A percentile compares a stretch with the other conserved stretches of the same genome.
Evolutionary conservation across 345 rosid genomes (phyloP).

Genomic region (Moricandia arvensis): DNA sequence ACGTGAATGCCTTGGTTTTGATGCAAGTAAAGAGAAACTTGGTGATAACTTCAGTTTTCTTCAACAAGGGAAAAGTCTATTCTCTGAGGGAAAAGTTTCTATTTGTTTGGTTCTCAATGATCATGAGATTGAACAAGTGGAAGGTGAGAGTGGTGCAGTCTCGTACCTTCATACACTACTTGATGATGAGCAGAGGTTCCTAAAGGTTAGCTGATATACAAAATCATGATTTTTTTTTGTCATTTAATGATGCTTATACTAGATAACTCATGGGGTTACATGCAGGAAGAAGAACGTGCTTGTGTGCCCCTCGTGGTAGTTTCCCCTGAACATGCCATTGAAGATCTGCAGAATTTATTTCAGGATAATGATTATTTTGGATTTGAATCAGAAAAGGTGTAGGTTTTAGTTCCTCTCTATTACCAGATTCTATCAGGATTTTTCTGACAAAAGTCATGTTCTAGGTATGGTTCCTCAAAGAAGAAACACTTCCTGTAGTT

Average conservation of each 20-base stretch:
- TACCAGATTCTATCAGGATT: background rate
- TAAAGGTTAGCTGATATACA: slow-evolving; percentile 44
- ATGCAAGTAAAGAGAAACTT: slow-evolving; percentile 41
- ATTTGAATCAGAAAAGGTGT: slow-evolving; percentile 71
- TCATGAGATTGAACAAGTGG: slow-evolving; percentile 28
- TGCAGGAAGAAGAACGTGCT: slow-evolving; percentile 68
- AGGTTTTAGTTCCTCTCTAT: background rate
- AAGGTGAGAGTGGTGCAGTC: slow-evolving; percentile 24
- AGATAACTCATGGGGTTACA: background rate
- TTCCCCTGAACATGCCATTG: slow-evolving; percentile 47
- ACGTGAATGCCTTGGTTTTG: slow-evolving; percentile 39
- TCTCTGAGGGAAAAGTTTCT: slow-evolving; percentile 64
- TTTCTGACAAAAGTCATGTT: background rate
- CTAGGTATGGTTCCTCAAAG: slow-evolving; percentile 80
- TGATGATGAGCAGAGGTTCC: slow-evolving; percentile 46
- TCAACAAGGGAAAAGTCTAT: slow-evolving; percentile 51
- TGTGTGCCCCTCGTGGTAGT: slow-evolving; percentile 62
- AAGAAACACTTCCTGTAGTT: slow-evolving; percentile 76
- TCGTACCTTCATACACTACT: slow-evolving; percentile 39
- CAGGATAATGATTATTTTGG: slow-evolving; percentile 60
- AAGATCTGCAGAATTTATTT: slow-evolving; percentile 48
- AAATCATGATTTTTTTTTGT: background rate
- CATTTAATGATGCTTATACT: background rate
- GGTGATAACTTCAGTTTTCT: slow-evolving; percentile 42
- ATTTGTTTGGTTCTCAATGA: slow-evolving; percentile 51